A percentile compares a stretch with the other conserved stretches of the same genome.
phyloP scores from a whole-genome alignment of 2,329 filamentous ascomycete genomes.

The Ploettnerulaceae sp. region DNA sequence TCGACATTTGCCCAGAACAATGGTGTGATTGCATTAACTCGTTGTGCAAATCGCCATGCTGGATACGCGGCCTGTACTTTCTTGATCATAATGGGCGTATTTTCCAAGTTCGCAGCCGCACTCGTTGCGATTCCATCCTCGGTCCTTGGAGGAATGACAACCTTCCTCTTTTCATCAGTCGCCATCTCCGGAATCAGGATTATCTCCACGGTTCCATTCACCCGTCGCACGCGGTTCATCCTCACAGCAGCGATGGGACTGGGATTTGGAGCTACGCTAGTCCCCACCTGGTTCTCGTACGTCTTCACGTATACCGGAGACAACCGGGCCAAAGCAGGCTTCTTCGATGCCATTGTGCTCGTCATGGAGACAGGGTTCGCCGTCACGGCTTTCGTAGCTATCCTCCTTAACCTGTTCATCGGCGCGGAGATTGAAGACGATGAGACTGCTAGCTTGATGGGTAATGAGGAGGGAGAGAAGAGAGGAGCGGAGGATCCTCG shows the following conservation, averaged over 20 bases:
- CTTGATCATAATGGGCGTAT: constrained; percentile 74
- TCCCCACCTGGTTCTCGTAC: constrained; percentile 61
- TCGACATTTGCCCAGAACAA: constrained; percentile 81
- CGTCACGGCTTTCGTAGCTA: constrained; percentile 66
- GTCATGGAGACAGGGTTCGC: constrained; percentile 73
- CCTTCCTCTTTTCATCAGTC: constrained; percentile 74
- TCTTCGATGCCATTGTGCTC: constrained; percentile 68
- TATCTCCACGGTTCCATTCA: constrained; percentile 66
- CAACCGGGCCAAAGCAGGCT: constrained; percentile 64
- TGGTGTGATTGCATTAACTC: constrained; percentile 75
- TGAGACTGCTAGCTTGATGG: constrained; percentile 29
- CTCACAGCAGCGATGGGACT: constrained; percentile 69
- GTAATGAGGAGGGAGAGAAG: constrained; percentile 23
- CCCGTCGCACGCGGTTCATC: constrained; percentile 76
- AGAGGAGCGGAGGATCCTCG: no score
- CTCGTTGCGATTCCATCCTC: constrained; percentile 68
- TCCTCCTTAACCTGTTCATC: constrained; percentile 69
- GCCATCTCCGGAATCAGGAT: constrained; percentile 75
- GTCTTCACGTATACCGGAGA: constrained; percentile 69
- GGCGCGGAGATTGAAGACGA: constrained; percentile 71
- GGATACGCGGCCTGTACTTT: constrained; percentile 76
- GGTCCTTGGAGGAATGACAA: constrained; percentile 68
- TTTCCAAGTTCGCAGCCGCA: constrained; percentile 76
- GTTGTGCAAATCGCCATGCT: constrained; percentile 75
- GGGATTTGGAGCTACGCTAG: constrained; percentile 65